Conservation (phyloP, 2,329 filamentous ascomycete genomes). For the Sclerotinia trifoliorum region DNA sequence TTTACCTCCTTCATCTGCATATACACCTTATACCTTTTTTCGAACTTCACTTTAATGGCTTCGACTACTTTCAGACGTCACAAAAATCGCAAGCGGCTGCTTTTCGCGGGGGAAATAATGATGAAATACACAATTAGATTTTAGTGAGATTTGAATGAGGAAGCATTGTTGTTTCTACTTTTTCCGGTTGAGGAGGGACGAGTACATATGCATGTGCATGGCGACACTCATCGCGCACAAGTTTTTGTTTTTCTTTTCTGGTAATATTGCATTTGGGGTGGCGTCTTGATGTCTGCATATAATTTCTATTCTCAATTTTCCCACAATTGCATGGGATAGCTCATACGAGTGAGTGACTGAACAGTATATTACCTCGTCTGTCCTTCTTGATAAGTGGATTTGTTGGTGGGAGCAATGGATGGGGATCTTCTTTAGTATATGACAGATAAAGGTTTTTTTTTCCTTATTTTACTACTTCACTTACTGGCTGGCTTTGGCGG, state of each 20-base stretch:
- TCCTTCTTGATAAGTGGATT: constrained; percentile 21
- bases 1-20: constrained; percentile 35
- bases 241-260: constrained; percentile 35
- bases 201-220: constrained; percentile 35
- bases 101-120: constrained; percentile 34
- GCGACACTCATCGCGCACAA: constrained; percentile 28
- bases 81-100: constrained; percentile 26
- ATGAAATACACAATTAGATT: constrained; percentile 37
- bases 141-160: constrained; percentile 32
- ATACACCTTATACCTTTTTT: constrained; percentile 35
- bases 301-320: constrained; percentile 31
- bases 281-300: constrained; percentile 39
- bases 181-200: constrained; percentile 26
- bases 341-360: constrained; percentile 23
- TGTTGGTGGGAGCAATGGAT: constrained; percentile 22
- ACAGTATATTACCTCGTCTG: constrained; percentile 23
- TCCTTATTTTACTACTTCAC: constrained; percentile 14
- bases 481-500: constrained; percentile 11
- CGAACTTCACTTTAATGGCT: constrained; percentile 34
- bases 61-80: constrained; percentile 21
- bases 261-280: constrained; percentile 40
- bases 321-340: constrained; percentile 11
- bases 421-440: constrained; percentile 28
- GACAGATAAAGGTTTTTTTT: constrained; percentile 25
- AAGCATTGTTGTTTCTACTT: constrained; percentile 29